Evolutionary conservation across 2,329 filamentous ascomycete species (phyloP), one percentile per base, ranked within the genome.

Genomic region (Myriosclerotinia scirpicola): DNA sequence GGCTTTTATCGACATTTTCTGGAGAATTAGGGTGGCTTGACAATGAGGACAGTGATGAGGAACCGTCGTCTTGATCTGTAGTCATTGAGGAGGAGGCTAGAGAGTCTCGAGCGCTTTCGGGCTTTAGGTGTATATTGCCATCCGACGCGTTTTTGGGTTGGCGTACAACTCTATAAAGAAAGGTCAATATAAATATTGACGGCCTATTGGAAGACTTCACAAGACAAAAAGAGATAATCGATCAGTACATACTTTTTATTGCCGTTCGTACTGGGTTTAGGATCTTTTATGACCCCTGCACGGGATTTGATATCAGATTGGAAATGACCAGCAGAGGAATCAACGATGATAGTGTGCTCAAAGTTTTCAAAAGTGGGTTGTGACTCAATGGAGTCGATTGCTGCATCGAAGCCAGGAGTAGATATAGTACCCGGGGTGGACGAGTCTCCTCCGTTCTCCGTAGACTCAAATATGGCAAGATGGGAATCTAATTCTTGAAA

Each of bases 11-110:
- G 62, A 77, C 71, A 65, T 86, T 84, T 67, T 83, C 77, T 55
- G 85, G 86, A 54, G 86, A 89, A 59, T 86, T 88, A 68, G 85
- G 85, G 77, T 88, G 87, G 77, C 87, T 89, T 70, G 85, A 87
- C 50, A 80, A 75, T 5, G 81, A 82, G 9, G 84, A 83, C n/a
- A 80, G 80, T 22, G 79, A 77, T 34, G 85, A 87, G 59, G 84
- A 73, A 58, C 38, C 71, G 61, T 77, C 76, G 36, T 76, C 87
- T 36, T 80, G 77, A 66, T 87, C 85, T 68, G 84, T 84, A 42
- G 82, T 70, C 67, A 82, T 77, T n/a, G 84, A 85, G 17, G 84
- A 85, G 17, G 85, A 87, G 55, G 80, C 78, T 69, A 84, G 78
- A 46, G 83, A 84, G 52, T 75, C 79, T 71, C 73, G 74, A 68